A percentile compares a stretch with the other conserved stretches of the same genome.
Conservation (phyloP, 768 basidiomycete species). For the Amanita phalloides region DNA sequence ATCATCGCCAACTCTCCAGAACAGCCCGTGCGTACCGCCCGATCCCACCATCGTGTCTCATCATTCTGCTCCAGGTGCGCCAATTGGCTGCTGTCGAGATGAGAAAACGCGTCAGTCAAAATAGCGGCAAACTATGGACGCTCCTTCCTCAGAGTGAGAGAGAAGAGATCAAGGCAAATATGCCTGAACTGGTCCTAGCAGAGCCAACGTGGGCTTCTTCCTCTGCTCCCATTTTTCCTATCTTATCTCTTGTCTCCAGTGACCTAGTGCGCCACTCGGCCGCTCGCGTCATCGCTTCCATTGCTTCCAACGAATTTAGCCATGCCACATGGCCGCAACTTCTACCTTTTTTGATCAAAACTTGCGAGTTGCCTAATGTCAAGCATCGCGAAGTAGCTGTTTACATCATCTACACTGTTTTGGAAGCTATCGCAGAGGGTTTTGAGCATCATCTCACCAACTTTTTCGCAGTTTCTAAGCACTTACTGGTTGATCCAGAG, state of each 20-base stretch:
- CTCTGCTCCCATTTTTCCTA: conserved; percentile 6
- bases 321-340: conserved; percentile 76
- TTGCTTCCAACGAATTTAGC: conserved; percentile 83
- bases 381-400: conserved; percentile 86
- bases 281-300: conserved; percentile 86
- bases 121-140: conserved; percentile 78
- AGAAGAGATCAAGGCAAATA: conserved; percentile 72
- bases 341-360: conserved; percentile 76
- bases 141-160: conserved; percentile 57
- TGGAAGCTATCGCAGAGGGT: conserved; percentile 88
- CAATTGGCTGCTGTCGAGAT: conserved; percentile 97
- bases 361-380: conserved; percentile 56
- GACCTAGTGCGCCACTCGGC: conserved; percentile 87
- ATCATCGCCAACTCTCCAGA: conserved; percentile 84
- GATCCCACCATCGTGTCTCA: conserved; percentile 6
- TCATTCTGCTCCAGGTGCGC: conserved; percentile 52
- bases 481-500: conserved; percentile 69
- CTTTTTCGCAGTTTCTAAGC: conserved; percentile 73
- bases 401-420: conserved; percentile 82
- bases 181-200: conserved; percentile 67
- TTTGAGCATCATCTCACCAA: conserved; percentile 65
- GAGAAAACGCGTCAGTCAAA: conserved; percentile 79
- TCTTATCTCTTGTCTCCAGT: conserved; percentile 28
- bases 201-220: conserved; percentile 53
- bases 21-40: conserved; percentile 48